Percentiles rank a stretch among this genome's conserved stretches.
phyloP scores from a whole-genome alignment of 1,139 yeast species.

The Torulaspora pretoriensis region DNA sequence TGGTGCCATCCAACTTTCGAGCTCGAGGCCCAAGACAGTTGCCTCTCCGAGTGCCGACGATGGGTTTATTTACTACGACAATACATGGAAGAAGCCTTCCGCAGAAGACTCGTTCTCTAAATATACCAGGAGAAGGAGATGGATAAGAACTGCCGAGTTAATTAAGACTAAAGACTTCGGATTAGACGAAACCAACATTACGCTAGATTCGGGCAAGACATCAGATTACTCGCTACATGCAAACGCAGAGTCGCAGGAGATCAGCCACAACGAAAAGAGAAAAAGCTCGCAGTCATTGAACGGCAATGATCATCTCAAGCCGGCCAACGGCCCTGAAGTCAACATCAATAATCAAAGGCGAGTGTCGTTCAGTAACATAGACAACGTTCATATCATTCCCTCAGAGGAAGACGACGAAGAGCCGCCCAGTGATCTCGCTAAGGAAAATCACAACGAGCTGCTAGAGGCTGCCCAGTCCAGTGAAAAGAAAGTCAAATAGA shows the following conservation, averaged over 20 bases:
- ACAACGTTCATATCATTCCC: slow-evolving; percentile 31
- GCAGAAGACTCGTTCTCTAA: slow-evolving; percentile 85
- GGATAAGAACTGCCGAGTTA: slow-evolving; percentile 93
- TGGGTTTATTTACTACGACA: slow-evolving; percentile 85
- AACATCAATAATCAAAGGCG: slow-evolving; percentile 20
- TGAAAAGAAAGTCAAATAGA: slow-evolving; percentile 4
- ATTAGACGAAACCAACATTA: slow-evolving; percentile 4
- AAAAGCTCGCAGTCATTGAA: slow-evolving; percentile 1
- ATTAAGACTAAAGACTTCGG: slow-evolving; percentile 35
- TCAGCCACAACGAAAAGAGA: slow-evolving; percentile 3
- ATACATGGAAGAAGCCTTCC: slow-evolving; percentile 89
- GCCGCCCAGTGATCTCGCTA: slow-evolving; percentile 1
- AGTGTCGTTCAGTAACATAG: slow-evolving; percentile 32
- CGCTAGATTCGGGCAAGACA: slow-evolving; percentile 3
- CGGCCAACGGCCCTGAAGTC: slow-evolving; percentile 2
- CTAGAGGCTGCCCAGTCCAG: not conserved
- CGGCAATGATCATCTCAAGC: slow-evolving; percentile 3
- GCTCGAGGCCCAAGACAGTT: slow-evolving; percentile 62
- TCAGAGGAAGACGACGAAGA: slow-evolving; percentile 14
- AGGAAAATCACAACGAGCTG: slow-evolving; percentile 5
- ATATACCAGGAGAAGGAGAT: slow-evolving; percentile 89
- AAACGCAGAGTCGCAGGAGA: not conserved
- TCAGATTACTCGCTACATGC: slow-evolving; percentile 3
- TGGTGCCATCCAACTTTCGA: slow-evolving; percentile 71
- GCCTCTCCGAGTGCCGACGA: slow-evolving; percentile 78